Base-by-base conservation (phyloP, 371 early-diverging fungal genomes). In the Syncephalastrum monosporum region DNA sequence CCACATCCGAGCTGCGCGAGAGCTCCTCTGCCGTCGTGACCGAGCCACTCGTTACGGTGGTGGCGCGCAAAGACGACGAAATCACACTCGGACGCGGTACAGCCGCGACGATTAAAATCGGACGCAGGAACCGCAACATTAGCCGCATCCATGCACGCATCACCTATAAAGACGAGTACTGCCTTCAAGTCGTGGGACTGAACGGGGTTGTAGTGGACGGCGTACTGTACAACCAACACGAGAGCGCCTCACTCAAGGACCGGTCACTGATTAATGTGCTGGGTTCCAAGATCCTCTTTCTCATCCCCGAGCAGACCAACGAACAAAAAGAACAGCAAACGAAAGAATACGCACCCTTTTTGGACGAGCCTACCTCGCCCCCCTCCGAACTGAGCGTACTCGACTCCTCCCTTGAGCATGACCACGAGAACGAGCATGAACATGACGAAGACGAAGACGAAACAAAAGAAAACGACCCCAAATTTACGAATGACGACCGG, bases 91-190 rank as follows among this genome's bases (percentile, higher is more conserved):
- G 85, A 4, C 68, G 85, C 65, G 83, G 85, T 19, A 75, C 80
- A 17, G 69, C 75, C 16, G 74, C 75, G 7, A 82, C 81, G 7
- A 53, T 82, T 53, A 82, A 85, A 55, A 76, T 85, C 45, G 85
- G 83, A 33, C 69, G 76, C 25, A 68, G 83, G 33, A 85, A 85
- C 67, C 69, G 80, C 50, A 78, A 82, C 53, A 78, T 85, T 41
- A 82, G 83, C 50, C 79, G 85, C 46, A 64, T 70, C 43, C 85
- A 85, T 61, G 74, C 79, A n/a, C 71, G 81, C 38, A 74, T 85
- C 25, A 65, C 76, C 38, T 82, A 72, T 60, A 64, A 69, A 46
- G 33, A 62, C n/a, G 58, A 60, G 12, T 82, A 81, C 57, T 75
- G 75, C 48, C 61, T 85, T n/a, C 61, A 64, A 5, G 83, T 85